A percentile compares a stretch with the other conserved stretches of the same genome.
phyloP scores from a whole-genome alignment of 2,329 filamentous ascomycete genomes.

The Neocatenulostroma microsporum region DNA sequence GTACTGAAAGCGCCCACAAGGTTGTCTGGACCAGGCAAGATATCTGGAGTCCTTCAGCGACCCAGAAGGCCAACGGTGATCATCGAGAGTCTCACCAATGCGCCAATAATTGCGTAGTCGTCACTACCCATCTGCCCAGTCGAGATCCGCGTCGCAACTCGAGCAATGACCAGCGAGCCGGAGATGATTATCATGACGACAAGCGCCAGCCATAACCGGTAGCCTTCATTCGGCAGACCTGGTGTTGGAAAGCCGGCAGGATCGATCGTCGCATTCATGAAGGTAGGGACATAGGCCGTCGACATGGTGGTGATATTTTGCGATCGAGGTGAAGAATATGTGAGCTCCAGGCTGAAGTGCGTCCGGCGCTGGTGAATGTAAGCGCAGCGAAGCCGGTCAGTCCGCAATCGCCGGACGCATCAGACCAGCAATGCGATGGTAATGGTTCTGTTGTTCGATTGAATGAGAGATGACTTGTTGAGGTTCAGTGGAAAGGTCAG shows the following conservation, averaged over 20 bases:
- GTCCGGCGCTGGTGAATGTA: too few species aligned
- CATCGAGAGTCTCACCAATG: background rate
- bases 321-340: too few species aligned
- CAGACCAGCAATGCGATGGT: too few species aligned
- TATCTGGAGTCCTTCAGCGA: background rate
- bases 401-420: too few species aligned
- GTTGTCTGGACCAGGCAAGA: constrained; percentile 1
- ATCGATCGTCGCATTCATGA: too few species aligned
- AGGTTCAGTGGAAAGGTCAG: too few species aligned
- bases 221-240: constrained; percentile 3
- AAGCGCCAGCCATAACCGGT: constrained; percentile 2
- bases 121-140: constrained; percentile 1
- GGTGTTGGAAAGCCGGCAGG: background rate
- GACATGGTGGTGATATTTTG: too few species aligned
- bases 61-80: background rate
- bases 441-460: too few species aligned
- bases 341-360: too few species aligned
- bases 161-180: background rate
- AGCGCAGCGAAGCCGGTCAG: too few species aligned
- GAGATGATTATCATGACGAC: constrained; percentile 4
- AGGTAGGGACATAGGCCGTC: constrained; percentile 1
- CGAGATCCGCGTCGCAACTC: constrained; percentile 2
- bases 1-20: background rate
- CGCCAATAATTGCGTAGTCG: constrained; percentile 1
- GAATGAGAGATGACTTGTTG: too few species aligned